Evolutionary conservation across 192 early-diverging fungal genomes (phyloP), one percentile per base, ranked within the genome.

Genomic region (Pilaira anomala): DNA sequence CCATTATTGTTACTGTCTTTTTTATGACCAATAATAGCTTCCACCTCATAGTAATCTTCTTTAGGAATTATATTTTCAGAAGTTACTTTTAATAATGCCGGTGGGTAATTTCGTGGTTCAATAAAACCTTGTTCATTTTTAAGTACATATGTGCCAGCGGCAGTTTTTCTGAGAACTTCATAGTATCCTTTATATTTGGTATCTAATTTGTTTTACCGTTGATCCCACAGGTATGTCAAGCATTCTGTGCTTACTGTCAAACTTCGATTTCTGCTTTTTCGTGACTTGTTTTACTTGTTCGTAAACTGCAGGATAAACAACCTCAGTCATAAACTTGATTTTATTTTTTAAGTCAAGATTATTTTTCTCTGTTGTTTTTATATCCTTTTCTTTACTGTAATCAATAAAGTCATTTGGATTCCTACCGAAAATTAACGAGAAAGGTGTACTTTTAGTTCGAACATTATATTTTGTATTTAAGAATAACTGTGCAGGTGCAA

Each of bases 341-440:
- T 45, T 45, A 12, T n/a, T n/a, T n/a, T 16, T 3, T 45, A 45
- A 45, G 3, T n/a, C n/a, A 3, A 3, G 2, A 45, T 45, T 45
- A 7, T 7, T 45, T 45, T 45, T n/a, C 2, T 12, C 2, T 45
- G 11, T 12, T n/a, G 42, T 45, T 16, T 45, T n/a, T 45, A 16
- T 45, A 45, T n/a, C n/a, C 12, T 45, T 45, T 45, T 45, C 42
- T n/a, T 45, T 3, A 45, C 42, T 45, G 12, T 7, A 45, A 40
- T 76, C 68, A 8, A 60, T 46, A 18, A 68, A 66, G 3, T 46
- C 52, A 53, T 78, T 76, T 21, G 69, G 29, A 39, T 48, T 36
- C 30, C 75, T 22, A 1, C 57, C 76, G 66, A 79, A 78, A 46
- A 81, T 74, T 9, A 77, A 50, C 9, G 67, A 54, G 49, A 81